Conservation (phyloP, 2,329 filamentous ascomycete species). For the Fusarium sp. region DNA sequence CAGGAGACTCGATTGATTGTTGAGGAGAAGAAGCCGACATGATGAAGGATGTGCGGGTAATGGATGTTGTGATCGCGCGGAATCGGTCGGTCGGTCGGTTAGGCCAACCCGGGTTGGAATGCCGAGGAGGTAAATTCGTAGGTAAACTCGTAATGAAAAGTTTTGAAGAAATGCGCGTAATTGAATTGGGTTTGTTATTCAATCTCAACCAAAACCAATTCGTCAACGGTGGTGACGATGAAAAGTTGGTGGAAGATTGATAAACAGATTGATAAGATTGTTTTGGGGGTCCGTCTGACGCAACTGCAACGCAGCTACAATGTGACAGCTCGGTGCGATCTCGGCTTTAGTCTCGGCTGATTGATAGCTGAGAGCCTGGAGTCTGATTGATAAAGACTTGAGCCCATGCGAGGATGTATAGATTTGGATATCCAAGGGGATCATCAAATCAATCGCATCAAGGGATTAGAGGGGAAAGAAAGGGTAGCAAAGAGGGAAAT, state of each 20-base stretch:
- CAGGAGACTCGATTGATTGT: conserved; percentile 36
- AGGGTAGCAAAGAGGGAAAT: conserved; percentile 37
- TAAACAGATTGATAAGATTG: conserved; percentile 41
- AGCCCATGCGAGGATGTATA: conserved; percentile 25
- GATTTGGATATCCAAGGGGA: neutral
- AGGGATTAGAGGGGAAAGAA: conserved; percentile 15
- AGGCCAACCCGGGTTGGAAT: conserved; percentile 42
- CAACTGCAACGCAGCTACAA: conserved; percentile 14
- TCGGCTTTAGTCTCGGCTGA: conserved; percentile 35
- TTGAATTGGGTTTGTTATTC: neutral
- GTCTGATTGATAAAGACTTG: conserved; percentile 15
- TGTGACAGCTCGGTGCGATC: conserved; percentile 29
- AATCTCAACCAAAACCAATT: neutral
- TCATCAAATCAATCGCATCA: conserved; percentile 7
- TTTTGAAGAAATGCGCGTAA: neutral
- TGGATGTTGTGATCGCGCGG: conserved; percentile 29
- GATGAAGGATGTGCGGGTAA: conserved; percentile 27
- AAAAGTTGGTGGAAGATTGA: conserved; percentile 3
- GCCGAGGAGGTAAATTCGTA: conserved; percentile 39
- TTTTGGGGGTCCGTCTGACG: conserved; percentile 17
- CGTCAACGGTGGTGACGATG: conserved; percentile 10
- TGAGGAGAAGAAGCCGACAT: conserved; percentile 43
- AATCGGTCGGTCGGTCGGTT: conserved; percentile 39
- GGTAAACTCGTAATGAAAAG: neutral
- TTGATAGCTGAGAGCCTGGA: conserved; percentile 27